Base-by-base conservation (phyloP, 2,329 filamentous ascomycete genomes). In the Cryoendolithus antarcticus region DNA sequence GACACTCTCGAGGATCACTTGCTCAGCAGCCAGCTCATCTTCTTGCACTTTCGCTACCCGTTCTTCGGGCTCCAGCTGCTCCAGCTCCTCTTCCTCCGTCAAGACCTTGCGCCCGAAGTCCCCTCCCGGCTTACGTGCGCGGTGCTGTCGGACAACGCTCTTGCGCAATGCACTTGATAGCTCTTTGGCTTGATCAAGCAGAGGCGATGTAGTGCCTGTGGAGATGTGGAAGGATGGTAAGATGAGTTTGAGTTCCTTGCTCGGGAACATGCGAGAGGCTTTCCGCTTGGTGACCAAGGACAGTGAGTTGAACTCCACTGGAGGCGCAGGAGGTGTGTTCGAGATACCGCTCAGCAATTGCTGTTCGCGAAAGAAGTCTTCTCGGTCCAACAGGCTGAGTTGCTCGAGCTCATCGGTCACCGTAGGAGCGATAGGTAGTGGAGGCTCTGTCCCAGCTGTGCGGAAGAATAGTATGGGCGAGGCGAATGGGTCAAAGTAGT, bases 381-480 rank as follows among this genome's bases (percentile, higher is more conserved):
- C 44, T 6, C 51, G 48, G 28, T 56, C 53, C 10, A 52, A 41
- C 9, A 40, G 32, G 10, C 45, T 44, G 4, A 59, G 44, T 12
- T 56, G 42, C 2, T 49, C 50, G 41, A 58, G 49, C 7, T 59
- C 55, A 41, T 63, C 61, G 5, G 56, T 38, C 0, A 51, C 46
- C n/a, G 33, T 19, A 15, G 35, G 30, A 2, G 40, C 32, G 10
- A 38, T 40, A 19, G 15, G 15, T 19, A 19, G 15, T 19, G 15
- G 15, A 19, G 15, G 15, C 10, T 52, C 45, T 10, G 52, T 39
- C 8, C 53, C 56, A 4, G 67, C 56, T 1, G 67, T 66, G 37
- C 69, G 66, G 43, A 72, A 70, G 54, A 70, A 70, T 33, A 69
- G 60, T 2, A 66, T 55, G 3, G 69, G 67, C 4, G 66, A 69